A percentile compares a stretch with the other conserved stretches of the same genome.
Conservation (phyloP, 495 filamentous ascomycete species). For the Hyaloscypha bicolor region DNA sequence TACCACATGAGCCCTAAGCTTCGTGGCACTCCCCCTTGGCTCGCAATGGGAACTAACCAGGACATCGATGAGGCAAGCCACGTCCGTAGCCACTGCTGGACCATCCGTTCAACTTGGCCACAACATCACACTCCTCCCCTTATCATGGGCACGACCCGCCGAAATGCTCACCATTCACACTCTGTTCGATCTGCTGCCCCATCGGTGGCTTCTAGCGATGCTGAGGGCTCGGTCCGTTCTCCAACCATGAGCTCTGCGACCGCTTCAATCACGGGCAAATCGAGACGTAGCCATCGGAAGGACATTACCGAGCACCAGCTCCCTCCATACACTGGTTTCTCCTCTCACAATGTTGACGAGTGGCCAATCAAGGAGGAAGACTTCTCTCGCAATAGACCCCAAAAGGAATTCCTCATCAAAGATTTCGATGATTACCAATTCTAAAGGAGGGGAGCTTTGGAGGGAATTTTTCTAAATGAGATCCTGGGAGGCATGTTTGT, state of each 20-base stretch:
- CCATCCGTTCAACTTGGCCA: slow-evolving; percentile 41
- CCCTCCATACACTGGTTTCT: background rate
- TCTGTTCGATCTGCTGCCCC: slow-evolving; percentile 1
- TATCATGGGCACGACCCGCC: background rate
- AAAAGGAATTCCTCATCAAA: slow-evolving; percentile 19
- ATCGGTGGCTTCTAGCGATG: slow-evolving; percentile 14
- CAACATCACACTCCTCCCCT: background rate
- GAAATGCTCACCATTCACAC: background rate
- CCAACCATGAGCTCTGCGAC: background rate
- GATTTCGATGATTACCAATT: slow-evolving; percentile 21
- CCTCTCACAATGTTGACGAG: slow-evolving; percentile 18
- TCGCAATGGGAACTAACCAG: slow-evolving; percentile 36
- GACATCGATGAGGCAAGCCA: slow-evolving; percentile 53
- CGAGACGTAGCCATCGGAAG: background rate
- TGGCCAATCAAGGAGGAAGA: slow-evolving; percentile 26
- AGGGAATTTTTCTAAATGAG: background rate
- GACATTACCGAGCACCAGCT: background rate
- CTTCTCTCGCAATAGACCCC: background rate
- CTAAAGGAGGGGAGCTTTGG: background rate
- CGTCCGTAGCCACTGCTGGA: slow-evolving; percentile 64
- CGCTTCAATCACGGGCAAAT: background rate
- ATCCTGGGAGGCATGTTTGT: background rate
- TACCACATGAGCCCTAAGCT: slow-evolving; percentile 67
- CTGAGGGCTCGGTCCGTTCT: slow-evolving; percentile 5
- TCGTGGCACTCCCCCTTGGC: slow-evolving; percentile 63